Percentiles rank a stretch among this genome's conserved stretches.
phyloP scores from a whole-genome alignment of 2,329 filamentous ascomycete genomes.

The Anisogramma anomala region DNA sequence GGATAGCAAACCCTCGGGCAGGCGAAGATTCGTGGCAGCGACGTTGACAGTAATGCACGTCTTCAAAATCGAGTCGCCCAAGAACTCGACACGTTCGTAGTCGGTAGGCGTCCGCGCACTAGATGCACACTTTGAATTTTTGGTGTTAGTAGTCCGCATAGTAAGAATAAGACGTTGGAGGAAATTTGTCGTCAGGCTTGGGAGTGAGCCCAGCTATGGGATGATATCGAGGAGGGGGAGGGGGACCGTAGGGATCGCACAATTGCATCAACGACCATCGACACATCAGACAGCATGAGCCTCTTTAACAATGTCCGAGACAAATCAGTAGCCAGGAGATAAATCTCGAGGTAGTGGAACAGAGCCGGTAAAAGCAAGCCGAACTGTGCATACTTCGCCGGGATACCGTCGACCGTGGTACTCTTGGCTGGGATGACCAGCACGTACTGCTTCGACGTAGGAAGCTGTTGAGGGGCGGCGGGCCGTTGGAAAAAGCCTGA shows the following conservation, averaged over 20 bases:
- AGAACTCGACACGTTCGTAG: conserved; percentile 77
- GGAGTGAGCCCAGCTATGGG: too few relatives aligned
- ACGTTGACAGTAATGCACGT: conserved; percentile 36
- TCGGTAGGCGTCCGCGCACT: conserved; percentile 48
- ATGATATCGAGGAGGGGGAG: too few relatives aligned
- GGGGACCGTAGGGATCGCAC: too few relatives aligned
- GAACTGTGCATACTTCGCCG: conserved; percentile 34
- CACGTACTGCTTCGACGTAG: conserved; percentile 31
- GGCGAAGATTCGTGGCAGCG: conserved; percentile 36
- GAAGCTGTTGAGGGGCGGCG: conserved; percentile 6
- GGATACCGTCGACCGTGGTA: conserved; percentile 39
- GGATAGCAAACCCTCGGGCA: conserved; percentile 68
- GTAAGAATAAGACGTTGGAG: too few relatives aligned
- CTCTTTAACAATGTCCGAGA: conserved; percentile 39
- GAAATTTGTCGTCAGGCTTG: too few relatives aligned
- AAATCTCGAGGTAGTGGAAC: conserved; percentile 54
- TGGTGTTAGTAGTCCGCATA: too few relatives aligned
- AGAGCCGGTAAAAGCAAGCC: conserved; percentile 62
- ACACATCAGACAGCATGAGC: conserved; percentile 41
- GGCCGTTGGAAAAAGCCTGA: conserved; percentile 46
- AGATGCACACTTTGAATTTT: conserved; percentile 36
- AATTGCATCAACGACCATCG: conserved; percentile 56
- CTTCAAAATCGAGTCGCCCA: conserved; percentile 79
- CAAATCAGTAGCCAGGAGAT: conserved; percentile 51
- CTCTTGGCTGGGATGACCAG: conserved; percentile 33